A percentile compares a stretch with the other conserved stretches of the same genome.
Conservation (phyloP, 345 rosid species). For the Orychophragmus violaceus region DNA sequence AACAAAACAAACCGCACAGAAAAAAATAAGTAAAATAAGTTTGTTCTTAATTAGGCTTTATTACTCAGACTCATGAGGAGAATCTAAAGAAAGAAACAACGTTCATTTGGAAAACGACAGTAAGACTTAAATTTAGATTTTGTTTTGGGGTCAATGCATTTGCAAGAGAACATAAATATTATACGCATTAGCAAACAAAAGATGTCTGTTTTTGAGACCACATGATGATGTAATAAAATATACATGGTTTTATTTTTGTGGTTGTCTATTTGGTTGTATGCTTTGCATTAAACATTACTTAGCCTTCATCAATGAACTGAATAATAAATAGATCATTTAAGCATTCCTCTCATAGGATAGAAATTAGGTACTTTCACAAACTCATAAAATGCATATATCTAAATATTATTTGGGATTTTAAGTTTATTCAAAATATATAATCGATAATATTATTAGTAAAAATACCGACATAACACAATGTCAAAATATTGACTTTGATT, state of each 20-base stretch:
- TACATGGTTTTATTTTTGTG: too few relatives aligned
- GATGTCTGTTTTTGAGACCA: slow-evolving; percentile 27
- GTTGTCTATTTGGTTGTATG: too few relatives aligned
- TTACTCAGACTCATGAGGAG: slow-evolving; percentile 17
- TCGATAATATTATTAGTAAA: too few relatives aligned
- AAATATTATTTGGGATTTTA: too few relatives aligned
- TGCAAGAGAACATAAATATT: slow-evolving; percentile 7
- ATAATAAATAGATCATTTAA: neutral
- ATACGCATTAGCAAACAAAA: slow-evolving; percentile 23
- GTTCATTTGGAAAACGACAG: slow-evolving; percentile 19
- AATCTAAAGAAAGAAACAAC: slow-evolving; percentile 32
- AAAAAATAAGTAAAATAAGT: too few relatives aligned
- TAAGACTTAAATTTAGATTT: neutral
- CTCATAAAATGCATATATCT: neutral
- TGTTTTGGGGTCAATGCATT: slow-evolving; percentile 25
- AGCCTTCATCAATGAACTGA: neutral
- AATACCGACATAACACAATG: too few relatives aligned
- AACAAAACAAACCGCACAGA: neutral
- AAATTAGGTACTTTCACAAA: neutral
- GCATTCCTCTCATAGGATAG: neutral
- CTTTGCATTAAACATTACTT: too few relatives aligned
- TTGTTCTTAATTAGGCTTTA: too few relatives aligned
- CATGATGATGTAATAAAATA: too few relatives aligned
- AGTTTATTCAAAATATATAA: too few relatives aligned
- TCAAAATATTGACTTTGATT: too few relatives aligned